These are phyloP conservation scores for Grigorovia jiainica DNA, from an alignment of 805 yeast species.

Conservation along the genomic window DNA sequence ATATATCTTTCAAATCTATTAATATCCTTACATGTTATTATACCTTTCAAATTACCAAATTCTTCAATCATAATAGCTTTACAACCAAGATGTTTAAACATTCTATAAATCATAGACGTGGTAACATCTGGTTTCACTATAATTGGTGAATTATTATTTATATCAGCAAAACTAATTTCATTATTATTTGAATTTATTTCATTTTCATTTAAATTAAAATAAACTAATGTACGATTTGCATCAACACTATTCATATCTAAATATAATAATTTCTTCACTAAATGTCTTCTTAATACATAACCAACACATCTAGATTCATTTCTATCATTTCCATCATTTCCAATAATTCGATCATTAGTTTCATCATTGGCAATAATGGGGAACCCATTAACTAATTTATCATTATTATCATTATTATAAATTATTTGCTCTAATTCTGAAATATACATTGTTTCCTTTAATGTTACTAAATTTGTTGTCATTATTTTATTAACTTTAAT, in stretches of 20 bases:
- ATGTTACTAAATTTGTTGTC: constrained; percentile 33
- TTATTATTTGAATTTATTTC: background rate
- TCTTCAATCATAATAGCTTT: constrained; percentile 58
- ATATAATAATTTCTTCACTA: constrained; percentile 15
- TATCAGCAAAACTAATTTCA: constrained; percentile 14
- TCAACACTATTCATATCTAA: constrained; percentile 15
- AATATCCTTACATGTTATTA: constrained; percentile 80
- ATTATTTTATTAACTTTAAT: constrained; percentile 49
- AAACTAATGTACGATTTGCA: constrained; percentile 17
- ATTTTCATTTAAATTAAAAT: constrained; percentile 3
- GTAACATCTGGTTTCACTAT: constrained; percentile 45
- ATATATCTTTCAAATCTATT: constrained; percentile 45
- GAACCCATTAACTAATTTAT: constrained; percentile 35
- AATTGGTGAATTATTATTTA: constrained; percentile 47
- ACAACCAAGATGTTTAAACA: constrained; percentile 77
- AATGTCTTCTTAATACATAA: constrained; percentile 19
- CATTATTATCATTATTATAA: constrained; percentile 16
- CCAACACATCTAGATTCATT: constrained; percentile 33
- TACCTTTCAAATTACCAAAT: constrained; percentile 54
- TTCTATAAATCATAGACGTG: constrained; percentile 51
- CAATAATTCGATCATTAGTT: background rate
- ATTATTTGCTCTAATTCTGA: constrained; percentile 21
- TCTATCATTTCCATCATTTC: too few relatives aligned
- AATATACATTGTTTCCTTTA: constrained; percentile 18
- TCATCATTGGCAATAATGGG: constrained; percentile 40